phyloP scores from a whole-genome alignment of 2,329 filamentous ascomycete genomes.

The Exutisphaerella laricina region DNA sequence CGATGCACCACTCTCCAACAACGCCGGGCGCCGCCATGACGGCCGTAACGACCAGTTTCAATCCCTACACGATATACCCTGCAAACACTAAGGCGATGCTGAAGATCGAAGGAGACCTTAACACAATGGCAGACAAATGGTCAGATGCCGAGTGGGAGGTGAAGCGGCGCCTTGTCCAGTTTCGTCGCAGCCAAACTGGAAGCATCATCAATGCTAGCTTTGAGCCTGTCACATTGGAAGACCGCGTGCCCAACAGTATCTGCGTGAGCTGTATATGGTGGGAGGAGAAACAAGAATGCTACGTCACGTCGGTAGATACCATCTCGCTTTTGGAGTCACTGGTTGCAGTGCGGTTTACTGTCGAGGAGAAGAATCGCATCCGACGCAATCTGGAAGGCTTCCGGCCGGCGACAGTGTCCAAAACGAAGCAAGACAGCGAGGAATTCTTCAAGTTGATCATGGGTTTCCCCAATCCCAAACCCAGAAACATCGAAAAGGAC shows the following conservation, averaged over 20 bases:
- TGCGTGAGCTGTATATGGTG: constrained; percentile 98
- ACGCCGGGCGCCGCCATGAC: constrained; percentile 34
- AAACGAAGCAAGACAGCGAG: constrained; percentile 84
- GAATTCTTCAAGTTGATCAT: constrained; percentile 99
- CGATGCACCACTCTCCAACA: constrained; percentile 52
- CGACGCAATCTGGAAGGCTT: constrained; percentile 93
- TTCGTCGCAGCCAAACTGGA: constrained; percentile 74
- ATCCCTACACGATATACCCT: constrained; percentile 74
- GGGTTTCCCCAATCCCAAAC: constrained; percentile 92
- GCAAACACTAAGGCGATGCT: constrained; percentile 67
- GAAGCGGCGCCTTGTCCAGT: constrained; percentile 80
- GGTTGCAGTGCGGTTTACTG: constrained; percentile 78
- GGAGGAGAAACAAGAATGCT: constrained; percentile 86
- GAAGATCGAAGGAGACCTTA: constrained; percentile 79
- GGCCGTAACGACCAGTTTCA: constrained; percentile 49
- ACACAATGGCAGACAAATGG: constrained; percentile 80
- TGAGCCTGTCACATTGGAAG: constrained; percentile 68
- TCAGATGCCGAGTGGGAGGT: constrained; percentile 71
- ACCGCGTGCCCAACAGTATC: constrained; percentile 75
- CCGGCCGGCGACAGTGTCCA: constrained; percentile 86
- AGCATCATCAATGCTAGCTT: constrained; percentile 78
- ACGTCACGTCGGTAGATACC: constrained; percentile 93
- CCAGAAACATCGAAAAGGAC: constrained; percentile 97
- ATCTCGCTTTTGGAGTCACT: constrained; percentile 92
- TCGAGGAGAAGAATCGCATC: constrained; percentile 98